These are phyloP conservation scores for Neurospora cerealis DNA, from an alignment of 495 filamentous ascomycete species.

Conservation along the genomic window DNA sequence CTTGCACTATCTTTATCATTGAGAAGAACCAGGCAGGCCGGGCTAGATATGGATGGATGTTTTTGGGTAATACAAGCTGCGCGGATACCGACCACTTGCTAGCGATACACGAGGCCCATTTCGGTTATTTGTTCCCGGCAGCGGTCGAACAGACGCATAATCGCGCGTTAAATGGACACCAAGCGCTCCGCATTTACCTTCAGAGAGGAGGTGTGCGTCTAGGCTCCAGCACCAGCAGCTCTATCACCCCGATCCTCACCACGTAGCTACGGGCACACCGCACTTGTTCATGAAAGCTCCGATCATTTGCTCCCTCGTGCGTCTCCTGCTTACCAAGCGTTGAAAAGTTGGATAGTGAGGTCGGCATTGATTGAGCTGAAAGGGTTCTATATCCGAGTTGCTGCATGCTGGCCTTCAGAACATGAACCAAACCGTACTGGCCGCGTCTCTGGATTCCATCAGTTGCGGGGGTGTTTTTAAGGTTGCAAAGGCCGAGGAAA, in stretches of 20 bases:
- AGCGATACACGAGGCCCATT: not conserved
- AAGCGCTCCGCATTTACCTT: not conserved
- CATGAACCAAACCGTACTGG: not conserved
- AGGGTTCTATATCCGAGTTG: not conserved
- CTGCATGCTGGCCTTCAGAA: not conserved
- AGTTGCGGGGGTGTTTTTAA: not conserved
- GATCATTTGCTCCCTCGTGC: not conserved
- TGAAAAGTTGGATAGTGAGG: not conserved
- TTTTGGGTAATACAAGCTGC: not conserved
- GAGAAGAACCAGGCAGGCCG: not conserved
- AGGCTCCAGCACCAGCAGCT: not conserved
- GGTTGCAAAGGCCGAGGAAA: not conserved
- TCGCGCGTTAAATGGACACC: not conserved
- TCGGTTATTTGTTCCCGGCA: not conserved
- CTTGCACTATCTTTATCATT: not conserved
- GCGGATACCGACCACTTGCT: not conserved
- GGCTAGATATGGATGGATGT: not conserved
- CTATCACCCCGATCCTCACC: not conserved
- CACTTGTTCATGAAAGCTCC: not conserved
- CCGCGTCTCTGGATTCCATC: not conserved
- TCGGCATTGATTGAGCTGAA: not conserved
- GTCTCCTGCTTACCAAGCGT: not conserved
- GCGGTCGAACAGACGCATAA: not conserved
- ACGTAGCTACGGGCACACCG: not conserved
- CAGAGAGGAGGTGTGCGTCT: not conserved